Evolutionary conservation across 768 basidiomycete genomes (phyloP).

Genomic region (Pilatotrama ljubarskyi): DNA sequence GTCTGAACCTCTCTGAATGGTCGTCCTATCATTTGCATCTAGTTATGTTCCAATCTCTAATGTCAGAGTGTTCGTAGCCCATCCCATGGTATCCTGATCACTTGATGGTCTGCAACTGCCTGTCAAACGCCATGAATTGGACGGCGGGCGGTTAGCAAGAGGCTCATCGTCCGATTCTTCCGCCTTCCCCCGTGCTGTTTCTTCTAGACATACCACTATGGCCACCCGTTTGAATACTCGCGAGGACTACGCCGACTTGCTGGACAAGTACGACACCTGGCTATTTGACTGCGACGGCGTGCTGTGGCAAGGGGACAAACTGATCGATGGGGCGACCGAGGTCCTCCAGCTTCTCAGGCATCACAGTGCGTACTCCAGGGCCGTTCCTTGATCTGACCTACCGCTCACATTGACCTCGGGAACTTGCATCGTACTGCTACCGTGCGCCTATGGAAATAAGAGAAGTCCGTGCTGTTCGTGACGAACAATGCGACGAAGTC

Average conservation of each 20-base stretch:
- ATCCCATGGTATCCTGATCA: too few relatives aligned
- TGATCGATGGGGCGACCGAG: conserved; percentile 76
- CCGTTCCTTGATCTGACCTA: not conserved
- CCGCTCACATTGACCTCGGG: not conserved
- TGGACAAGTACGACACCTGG: conserved; percentile 84
- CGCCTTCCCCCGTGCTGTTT: too few relatives aligned
- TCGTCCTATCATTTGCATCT: too few relatives aligned
- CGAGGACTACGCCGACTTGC: conserved; percentile 38
- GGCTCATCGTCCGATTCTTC: too few relatives aligned
- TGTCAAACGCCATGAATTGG: too few relatives aligned
- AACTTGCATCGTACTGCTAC: not conserved
- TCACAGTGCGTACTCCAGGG: conserved; percentile 52
- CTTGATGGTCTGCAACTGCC: too few relatives aligned
- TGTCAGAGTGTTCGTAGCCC: too few relatives aligned
- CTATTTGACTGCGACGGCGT: conserved; percentile 97
- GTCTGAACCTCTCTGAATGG: too few relatives aligned
- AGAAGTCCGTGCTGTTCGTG: conserved; percentile 86
- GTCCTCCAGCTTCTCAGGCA: conserved; percentile 72
- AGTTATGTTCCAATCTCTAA: too few relatives aligned
- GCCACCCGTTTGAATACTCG: conserved; percentile 24
- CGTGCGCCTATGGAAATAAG: conserved; percentile 39
- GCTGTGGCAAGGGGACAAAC: conserved; percentile 81
- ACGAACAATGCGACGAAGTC: conserved; percentile 98
- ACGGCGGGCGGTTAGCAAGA: too few relatives aligned
- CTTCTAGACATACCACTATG: conserved; percentile 15